Evolutionary conservation across 768 basidiomycete genomes (phyloP), one percentile per base, ranked within the genome.

Genomic region (Tubosaeta sp.): DNA sequence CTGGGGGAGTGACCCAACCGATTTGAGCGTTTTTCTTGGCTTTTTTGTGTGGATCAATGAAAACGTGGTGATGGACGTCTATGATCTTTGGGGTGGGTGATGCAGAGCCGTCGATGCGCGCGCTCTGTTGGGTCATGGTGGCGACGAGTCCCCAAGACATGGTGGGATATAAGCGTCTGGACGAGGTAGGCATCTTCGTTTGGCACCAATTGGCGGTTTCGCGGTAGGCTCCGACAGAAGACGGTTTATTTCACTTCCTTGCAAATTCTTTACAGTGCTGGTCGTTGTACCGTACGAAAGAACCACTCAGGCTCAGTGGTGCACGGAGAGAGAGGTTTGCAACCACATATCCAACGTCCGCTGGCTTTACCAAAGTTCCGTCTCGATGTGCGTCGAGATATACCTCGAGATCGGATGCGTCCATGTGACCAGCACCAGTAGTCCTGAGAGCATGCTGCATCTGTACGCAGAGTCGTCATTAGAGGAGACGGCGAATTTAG

Each of bases 251-350:
- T 67, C 38, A 67, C 50, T 59, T 56, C 59, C 61, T 64, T 56
- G 77, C 72, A 65, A 80, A 87, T 9, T 75, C 71, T 61, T 71
- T 74, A 67, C 86, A 88, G 54, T 80, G 80, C 22, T 84, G 82
- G 21, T 80, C 78, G 60, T 90, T 80, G 90, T 92, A 95, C 60
- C 75, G 82, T 48, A 94, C 72, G 62, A 93, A 97, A 59, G 82
- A 71, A 21, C 94, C 94, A 48, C 76, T 87, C 36, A 91, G 65
- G 4, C 73, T 68, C 57, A 75, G 73, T 6, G 83, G 74, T 3
- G 88, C 91, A 14, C 64, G 59, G n/a, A 94, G 63, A 2, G 86
- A 78, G 19, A 94, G 71, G 7, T 80, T 78, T 11, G 92, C 93
- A 56, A 94, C 82, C 47, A 93, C 86, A 66, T 86, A 76, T 1